Base-by-base conservation (phyloP, 2,329 filamentous ascomycete species). In the Alternaria sp. region DNA sequence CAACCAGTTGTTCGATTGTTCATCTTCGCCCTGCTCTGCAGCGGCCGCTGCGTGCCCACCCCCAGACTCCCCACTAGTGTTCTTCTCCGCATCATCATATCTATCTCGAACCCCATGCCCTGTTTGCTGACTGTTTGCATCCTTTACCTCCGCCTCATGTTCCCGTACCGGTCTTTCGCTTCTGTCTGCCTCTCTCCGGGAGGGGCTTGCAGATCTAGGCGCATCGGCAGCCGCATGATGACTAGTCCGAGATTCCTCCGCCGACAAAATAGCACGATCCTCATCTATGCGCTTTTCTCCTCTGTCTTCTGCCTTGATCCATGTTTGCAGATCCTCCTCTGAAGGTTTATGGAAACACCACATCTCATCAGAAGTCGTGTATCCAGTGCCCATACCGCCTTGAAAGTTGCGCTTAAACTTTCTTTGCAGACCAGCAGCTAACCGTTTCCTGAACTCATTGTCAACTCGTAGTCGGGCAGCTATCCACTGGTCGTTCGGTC, bases 401-500 rank as follows among this genome's bases (percentile, higher is more conserved):
- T 80, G 81, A 11, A 77, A 62, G 61, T 81, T 72, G n/a, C 70
- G 79, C 25, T 71, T 71, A 23, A 72, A 56, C 28, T 63, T 70
- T 60, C 82, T 78, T 56, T 80, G 80, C 57, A 85, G 66, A 72
- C 80, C 82, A 3, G 82, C 81, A 49, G 77, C 81, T 17, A 87
- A 54, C 17, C 88, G 79, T 46, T 83, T 83, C 26, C 82, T 78
- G 65, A 87, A 84, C 68, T 91, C 87, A 69, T 90, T 83, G 23
- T 83, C 82, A 44, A 91, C 87, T 69, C 83, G 85, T 54, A 90
- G 79, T 47, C 86, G 80, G 47, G 85, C 82, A 0, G 86, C 89
- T 36, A 87, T 86, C 81, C 83, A 89, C 71, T 87, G 87, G 19
- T 88, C 82, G 23, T 85, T 79, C 0, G 89, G 89, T 50, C 82